phyloP scores from a whole-genome alignment of 805 yeast species.

The Candida sphagnicola region DNA sequence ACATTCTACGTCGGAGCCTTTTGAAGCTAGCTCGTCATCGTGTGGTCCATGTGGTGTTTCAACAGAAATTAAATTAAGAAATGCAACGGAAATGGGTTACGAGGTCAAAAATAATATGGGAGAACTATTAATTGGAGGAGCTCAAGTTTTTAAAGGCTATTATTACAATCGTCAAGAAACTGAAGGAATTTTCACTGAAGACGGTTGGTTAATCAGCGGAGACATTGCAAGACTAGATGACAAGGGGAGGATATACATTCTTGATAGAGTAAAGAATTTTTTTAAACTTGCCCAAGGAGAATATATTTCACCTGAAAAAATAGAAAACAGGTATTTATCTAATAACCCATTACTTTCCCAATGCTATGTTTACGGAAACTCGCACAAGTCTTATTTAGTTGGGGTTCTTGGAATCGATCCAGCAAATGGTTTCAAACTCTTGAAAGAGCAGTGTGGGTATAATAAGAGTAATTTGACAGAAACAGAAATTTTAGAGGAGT shows the following conservation, averaged over 20 bases:
- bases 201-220: slow-evolving; percentile 61
- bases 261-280: slow-evolving; percentile 45
- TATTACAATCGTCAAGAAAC: slow-evolving; percentile 46
- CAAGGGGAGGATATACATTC: slow-evolving; percentile 35
- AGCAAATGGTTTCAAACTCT: slow-evolving; percentile 18
- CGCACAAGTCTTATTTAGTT: slow-evolving; percentile 19
- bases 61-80: slow-evolving; percentile 50
- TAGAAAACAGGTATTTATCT: slow-evolving; percentile 27
- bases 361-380: slow-evolving; percentile 27
- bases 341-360: slow-evolving; percentile 21
- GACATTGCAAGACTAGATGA: slow-evolving; percentile 33
- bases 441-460: slow-evolving; percentile 11
- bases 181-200: slow-evolving; percentile 45
- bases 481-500: slow-evolving; percentile 13
- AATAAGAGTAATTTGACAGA: slow-evolving; percentile 3
- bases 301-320: slow-evolving; percentile 47
- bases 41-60: slow-evolving; percentile 52
- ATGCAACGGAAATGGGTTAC: slow-evolving; percentile 60
- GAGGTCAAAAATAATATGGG: slow-evolving; percentile 28
- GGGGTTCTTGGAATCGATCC: slow-evolving; percentile 52
- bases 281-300: slow-evolving; percentile 40
- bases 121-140: slow-evolving; percentile 53
- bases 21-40: slow-evolving; percentile 36
- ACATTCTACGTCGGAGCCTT: slow-evolving; percentile 31
- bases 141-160: slow-evolving; percentile 48